Evolutionary conservation across 345 rosid genomes (phyloP), one percentile per base, ranked within the genome.

Genomic region (Pugionium dolabratum): DNA sequence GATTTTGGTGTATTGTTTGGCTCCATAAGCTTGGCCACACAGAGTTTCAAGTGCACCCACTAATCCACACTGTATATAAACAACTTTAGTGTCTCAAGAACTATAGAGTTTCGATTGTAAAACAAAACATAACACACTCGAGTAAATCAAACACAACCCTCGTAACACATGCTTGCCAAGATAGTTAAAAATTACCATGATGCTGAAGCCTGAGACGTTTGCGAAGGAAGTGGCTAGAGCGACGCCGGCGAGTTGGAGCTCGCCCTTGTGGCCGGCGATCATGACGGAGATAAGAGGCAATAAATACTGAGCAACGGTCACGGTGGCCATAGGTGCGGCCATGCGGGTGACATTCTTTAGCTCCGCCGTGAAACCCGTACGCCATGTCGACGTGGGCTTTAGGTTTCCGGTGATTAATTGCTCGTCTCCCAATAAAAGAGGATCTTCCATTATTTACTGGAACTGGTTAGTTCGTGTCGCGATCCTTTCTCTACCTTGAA

Each of bases 21-120:
- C 71, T 65, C 76, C 76, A 49, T 49, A 72, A 72, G 76, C 71
- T 65, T 72, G 76, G 1, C 76, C 76, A 65, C 76, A 64, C 2
- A 66, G 61, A 11, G 71, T 66, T 59, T 73, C 76, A 18, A 73
- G 71, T 50, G 67, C 76, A 73, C 76, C 66, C 0, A 37, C 71
- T 59, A 58, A 56, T 4, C 76, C 71, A 42, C 0, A 57, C 65
- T 72, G 30, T 37, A 53, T 4, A 27, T 35, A 48, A 1, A 4
- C 18, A 25, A 9, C 10, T 9, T 0, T 30, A 50, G 1, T 3
- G 49, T 45, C 3, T 10, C 46, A 42, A 34, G 5, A 34, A 34
- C 5, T 34, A 18, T 18, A 18, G 18, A 18, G 18, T 18, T 18
- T 18, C 18, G 18, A 18, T 18, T 18, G 18, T 18, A 18, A 18